Percentiles rank a stretch among this genome's conserved stretches.
Conservation (phyloP, 2,329 filamentous ascomycete species). For the Xylaria sp. region DNA sequence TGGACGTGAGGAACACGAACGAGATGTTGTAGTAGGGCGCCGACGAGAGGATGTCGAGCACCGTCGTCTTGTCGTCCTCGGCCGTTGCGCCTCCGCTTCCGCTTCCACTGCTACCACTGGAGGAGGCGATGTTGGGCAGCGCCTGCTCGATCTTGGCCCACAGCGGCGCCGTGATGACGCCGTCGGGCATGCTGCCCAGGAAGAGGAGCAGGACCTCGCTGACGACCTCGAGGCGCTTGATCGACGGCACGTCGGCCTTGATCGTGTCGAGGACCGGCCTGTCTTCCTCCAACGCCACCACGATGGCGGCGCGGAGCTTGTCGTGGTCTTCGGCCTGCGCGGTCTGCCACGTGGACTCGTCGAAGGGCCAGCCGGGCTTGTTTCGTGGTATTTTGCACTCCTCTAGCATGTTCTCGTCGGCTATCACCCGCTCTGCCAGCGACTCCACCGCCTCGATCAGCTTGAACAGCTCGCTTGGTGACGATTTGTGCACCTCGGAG, state of each 20-base stretch:
- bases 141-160: slow-evolving; percentile 71
- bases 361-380: slow-evolving; percentile 63
- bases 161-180: slow-evolving; percentile 70
- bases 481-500: slow-evolving; percentile 70
- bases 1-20: slow-evolving; percentile 84
- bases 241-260: slow-evolving; percentile 61
- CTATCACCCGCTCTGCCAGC: slow-evolving; percentile 58
- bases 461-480: slow-evolving; percentile 85
- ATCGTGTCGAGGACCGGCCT: slow-evolving; percentile 62
- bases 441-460: slow-evolving; percentile 78
- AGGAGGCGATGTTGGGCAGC: slow-evolving; percentile 47
- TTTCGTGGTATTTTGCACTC: slow-evolving; percentile 54
- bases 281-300: slow-evolving; percentile 76
- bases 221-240: slow-evolving; percentile 74
- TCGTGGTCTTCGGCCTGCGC: slow-evolving; percentile 30
- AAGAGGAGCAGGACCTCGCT: slow-evolving; percentile 74
- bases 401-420: slow-evolving; percentile 65
- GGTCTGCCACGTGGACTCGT: slow-evolving; percentile 33
- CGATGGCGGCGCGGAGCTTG: slow-evolving; percentile 40
- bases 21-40: slow-evolving; percentile 82
- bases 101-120: slow-evolving; percentile 29
- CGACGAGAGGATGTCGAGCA: slow-evolving; percentile 74
- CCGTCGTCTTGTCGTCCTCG: slow-evolving; percentile 51
- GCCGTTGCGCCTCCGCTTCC: slow-evolving; percentile 23
- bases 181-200: slow-evolving; percentile 74